These are phyloP conservation scores for Stephanocyclus meneghinianus DNA, from an alignment of 352 stramenopile genomes.

Conservation along the genomic window DNA sequence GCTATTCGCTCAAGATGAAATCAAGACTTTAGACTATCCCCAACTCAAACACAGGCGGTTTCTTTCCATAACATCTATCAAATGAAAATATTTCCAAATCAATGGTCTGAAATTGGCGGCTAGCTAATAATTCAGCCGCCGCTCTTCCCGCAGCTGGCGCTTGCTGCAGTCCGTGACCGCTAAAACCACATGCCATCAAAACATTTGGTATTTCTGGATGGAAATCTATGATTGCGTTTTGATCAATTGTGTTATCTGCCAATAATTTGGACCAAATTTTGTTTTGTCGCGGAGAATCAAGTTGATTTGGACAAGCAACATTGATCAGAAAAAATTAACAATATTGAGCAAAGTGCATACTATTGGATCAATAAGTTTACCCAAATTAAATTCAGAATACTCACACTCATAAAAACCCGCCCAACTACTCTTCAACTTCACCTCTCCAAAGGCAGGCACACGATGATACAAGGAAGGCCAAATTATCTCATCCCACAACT, in stretches of 20 bases:
- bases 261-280: not conserved
- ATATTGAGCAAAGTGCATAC: not conserved
- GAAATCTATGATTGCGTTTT: conserved; percentile 79
- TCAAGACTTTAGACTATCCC: conserved; percentile 27
- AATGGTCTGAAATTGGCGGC: conserved; percentile 56
- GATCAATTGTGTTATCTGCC: conserved; percentile 69
- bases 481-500: conserved; percentile 69
- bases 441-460: conserved; percentile 67
- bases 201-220: conserved; percentile 73
- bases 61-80: conserved; percentile 49
- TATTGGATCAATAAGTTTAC: not conserved
- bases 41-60: conserved; percentile 34
- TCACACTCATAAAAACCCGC: conserved; percentile 74
- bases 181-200: conserved; percentile 70
- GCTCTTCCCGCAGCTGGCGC: conserved; percentile 61
- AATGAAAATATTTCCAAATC: conserved; percentile 71
- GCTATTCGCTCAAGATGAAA: no score
- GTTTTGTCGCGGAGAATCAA: conserved; percentile 4
- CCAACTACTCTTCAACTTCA: conserved; percentile 73
- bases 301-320: not conserved
- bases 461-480: conserved; percentile 74
- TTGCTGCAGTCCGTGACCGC: conserved; percentile 76
- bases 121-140: conserved; percentile 61
- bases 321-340: not conserved
- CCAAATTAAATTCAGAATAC: conserved; percentile 3